Conservation (phyloP, 2,329 filamentous ascomycete species). For the Tolypocladium amazonense region DNA sequence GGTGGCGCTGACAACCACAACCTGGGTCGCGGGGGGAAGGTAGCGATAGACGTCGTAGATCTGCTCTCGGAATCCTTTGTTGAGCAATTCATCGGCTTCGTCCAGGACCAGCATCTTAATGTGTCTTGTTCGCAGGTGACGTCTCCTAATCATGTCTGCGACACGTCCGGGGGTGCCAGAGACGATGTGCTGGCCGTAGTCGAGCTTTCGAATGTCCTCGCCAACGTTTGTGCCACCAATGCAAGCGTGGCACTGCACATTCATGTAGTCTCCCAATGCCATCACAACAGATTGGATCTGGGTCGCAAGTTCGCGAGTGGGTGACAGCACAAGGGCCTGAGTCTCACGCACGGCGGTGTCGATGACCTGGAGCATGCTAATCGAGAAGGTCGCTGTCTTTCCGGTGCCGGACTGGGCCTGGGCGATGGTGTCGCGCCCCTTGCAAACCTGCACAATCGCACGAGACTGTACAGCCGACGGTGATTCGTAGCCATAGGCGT, state of each 20-base stretch:
- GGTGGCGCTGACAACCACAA: slow-evolving; percentile 95
- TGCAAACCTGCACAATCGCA: slow-evolving; percentile 97
- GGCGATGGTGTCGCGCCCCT: slow-evolving; percentile 95
- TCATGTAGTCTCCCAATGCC: slow-evolving; percentile 99
- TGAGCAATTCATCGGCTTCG: slow-evolving; percentile 57
- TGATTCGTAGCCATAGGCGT: slow-evolving; percentile 97
- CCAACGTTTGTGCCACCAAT: slow-evolving; percentile 97
- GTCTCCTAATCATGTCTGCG: slow-evolving; percentile 50
- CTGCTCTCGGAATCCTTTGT: slow-evolving; percentile 93
- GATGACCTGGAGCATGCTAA: slow-evolving; percentile 92
- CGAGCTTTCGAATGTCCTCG: slow-evolving; percentile 94
- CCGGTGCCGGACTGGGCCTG: slow-evolving; percentile 95
- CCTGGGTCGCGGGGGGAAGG: slow-evolving; percentile 89
- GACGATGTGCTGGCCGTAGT: slow-evolving; percentile 96
- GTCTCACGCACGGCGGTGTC: slow-evolving; percentile 87
- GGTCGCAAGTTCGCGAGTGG: slow-evolving; percentile 90
- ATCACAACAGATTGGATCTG: slow-evolving; percentile 98
- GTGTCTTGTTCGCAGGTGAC: slow-evolving; percentile 47
- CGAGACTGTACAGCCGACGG: slow-evolving; percentile 96
- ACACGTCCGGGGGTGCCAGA: slow-evolving; percentile 96
- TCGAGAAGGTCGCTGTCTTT: slow-evolving; percentile 94
- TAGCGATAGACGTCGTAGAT: slow-evolving; percentile 99
- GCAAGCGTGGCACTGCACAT: slow-evolving; percentile 96
- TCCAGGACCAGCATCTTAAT: slow-evolving; percentile 56
- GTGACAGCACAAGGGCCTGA: slow-evolving; percentile 89